Evolutionary conservation across 345 rosid genomes (phyloP).

Genomic region (Aquilaria yunnanensis): DNA sequence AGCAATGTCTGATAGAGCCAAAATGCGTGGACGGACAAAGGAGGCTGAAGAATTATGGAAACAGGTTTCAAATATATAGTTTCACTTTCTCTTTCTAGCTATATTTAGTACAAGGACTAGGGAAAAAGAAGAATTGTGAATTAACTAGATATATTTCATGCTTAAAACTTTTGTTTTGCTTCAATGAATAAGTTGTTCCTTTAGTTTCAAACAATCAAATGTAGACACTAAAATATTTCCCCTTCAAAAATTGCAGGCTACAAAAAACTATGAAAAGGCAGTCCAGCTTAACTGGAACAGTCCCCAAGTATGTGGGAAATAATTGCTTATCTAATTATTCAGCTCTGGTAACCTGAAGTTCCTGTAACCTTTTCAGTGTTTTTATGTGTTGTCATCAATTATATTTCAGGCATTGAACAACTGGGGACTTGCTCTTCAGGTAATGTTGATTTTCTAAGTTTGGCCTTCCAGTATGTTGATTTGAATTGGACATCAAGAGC

Average conservation of each 20-base stretch:
- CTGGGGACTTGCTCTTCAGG: slow-evolving; percentile 99
- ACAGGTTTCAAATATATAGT: slow-evolving; percentile 43
- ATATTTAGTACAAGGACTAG: not conserved
- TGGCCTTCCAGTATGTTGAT: too few species aligned
- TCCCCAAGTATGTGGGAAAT: slow-evolving; percentile 61
- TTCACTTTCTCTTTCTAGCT: slow-evolving; percentile 4
- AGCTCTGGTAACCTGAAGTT: slow-evolving; percentile 9
- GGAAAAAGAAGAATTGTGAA: too few species aligned
- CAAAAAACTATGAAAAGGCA: slow-evolving; percentile 90
- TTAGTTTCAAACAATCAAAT: too few species aligned
- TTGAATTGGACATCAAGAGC: too few species aligned
- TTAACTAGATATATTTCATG: not conserved
- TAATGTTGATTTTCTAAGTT: slow-evolving; percentile 14
- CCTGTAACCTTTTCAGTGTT: not conserved
- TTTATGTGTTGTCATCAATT: slow-evolving; percentile 14
- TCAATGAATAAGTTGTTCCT: too few species aligned
- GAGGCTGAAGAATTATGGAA: slow-evolving; percentile 99
- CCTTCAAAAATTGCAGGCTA: slow-evolving; percentile 57
- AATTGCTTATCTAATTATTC: slow-evolving; percentile 8
- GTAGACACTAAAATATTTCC: too few species aligned
- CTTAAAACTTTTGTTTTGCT: too few species aligned
- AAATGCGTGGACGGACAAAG: slow-evolving; percentile 99
- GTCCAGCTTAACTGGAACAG: slow-evolving; percentile 98
- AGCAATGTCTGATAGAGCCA: slow-evolving; percentile 98
- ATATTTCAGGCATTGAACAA: slow-evolving; percentile 86